A percentile compares a stretch with the other conserved stretches of the same genome.
Conservation (phyloP, 2,329 filamentous ascomycete species). For the Mariannaea elegans region DNA sequence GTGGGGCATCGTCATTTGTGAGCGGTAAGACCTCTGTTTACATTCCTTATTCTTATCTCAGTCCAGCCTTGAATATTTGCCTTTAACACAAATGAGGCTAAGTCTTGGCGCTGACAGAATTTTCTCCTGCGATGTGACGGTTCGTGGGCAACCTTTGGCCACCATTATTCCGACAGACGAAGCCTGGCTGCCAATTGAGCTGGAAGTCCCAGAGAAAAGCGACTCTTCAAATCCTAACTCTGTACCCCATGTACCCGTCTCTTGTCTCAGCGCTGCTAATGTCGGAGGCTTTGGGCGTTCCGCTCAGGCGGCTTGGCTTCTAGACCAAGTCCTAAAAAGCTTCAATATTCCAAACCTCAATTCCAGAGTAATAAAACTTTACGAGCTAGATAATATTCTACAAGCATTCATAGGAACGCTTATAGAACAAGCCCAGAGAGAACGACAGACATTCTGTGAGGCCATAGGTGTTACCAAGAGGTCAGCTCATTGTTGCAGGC, state of each 20-base stretch:
- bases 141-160: not conserved
- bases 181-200: not conserved
- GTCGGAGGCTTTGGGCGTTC: slow-evolving; percentile 2
- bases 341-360: not conserved
- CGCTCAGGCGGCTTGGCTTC: slow-evolving; percentile 3
- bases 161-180: not conserved
- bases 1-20: slow-evolving; percentile 10
- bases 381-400: not conserved
- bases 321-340: slow-evolving; percentile 1
- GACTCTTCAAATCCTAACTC: not conserved
- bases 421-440: not conserved
- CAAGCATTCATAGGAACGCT: not conserved
- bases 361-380: not conserved
- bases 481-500: not conserved
- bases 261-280: not conserved
- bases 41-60: too few species aligned
- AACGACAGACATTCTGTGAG: not conserved
- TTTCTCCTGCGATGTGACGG: not conserved
- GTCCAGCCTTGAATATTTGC: not conserved
- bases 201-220: not conserved
- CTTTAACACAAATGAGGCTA: not conserved
- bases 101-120: not conserved
- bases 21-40: too few species aligned
- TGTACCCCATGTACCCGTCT: not conserved
- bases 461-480: not conserved